These are phyloP conservation scores for Phaeosphaeria sp. DNA, from an alignment of 2,329 filamentous ascomycete genomes.

Conservation along the genomic window DNA sequence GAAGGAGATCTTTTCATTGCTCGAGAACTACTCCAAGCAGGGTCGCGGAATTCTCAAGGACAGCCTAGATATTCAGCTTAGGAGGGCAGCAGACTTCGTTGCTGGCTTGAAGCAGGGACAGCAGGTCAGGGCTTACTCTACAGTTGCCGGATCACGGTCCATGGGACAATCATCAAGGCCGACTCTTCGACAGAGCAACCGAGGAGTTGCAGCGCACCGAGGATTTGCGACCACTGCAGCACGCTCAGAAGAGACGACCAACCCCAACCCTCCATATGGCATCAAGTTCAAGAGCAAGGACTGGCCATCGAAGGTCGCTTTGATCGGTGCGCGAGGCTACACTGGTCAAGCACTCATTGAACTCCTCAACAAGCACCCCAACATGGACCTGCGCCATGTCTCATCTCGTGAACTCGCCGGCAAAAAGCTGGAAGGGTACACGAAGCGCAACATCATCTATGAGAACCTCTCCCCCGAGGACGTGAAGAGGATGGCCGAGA, in stretches of 20 bases:
- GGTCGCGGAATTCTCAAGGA: conserved; percentile 87
- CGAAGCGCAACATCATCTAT: conserved; percentile 89
- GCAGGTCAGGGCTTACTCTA: conserved; percentile 72
- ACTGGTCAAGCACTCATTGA: conserved; percentile 90
- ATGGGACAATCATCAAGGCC: conserved; percentile 35
- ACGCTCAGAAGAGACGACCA: conserved; percentile 61
- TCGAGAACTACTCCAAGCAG: conserved; percentile 83
- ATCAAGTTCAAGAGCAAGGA: conserved; percentile 86
- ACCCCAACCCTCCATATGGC: conserved; percentile 89
- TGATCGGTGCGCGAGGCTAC: conserved; percentile 92
- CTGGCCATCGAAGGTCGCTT: conserved; percentile 77
- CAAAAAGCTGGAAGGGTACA: conserved; percentile 85
- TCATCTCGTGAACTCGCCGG: conserved; percentile 92
- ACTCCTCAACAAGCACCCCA: conserved; percentile 84
- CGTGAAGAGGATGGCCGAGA: conserved; percentile 80
- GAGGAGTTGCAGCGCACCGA: conserved; percentile 50
- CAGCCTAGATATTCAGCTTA: conserved; percentile 85
- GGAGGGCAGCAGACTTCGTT: conserved; percentile 75
- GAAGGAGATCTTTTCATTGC: conserved; percentile 80
- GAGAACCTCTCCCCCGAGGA: conserved; percentile 90
- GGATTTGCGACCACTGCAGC: conserved; percentile 62
- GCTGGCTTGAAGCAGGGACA: conserved; percentile 65
- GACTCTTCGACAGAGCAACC: conserved; percentile 23
- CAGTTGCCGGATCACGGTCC: conserved; percentile 47
- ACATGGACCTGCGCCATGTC: conserved; percentile 88